A percentile compares a stretch with the other conserved stretches of the same genome.
Conservation (phyloP, 257 asterid genomes). For the Leptodermis oblonga region DNA sequence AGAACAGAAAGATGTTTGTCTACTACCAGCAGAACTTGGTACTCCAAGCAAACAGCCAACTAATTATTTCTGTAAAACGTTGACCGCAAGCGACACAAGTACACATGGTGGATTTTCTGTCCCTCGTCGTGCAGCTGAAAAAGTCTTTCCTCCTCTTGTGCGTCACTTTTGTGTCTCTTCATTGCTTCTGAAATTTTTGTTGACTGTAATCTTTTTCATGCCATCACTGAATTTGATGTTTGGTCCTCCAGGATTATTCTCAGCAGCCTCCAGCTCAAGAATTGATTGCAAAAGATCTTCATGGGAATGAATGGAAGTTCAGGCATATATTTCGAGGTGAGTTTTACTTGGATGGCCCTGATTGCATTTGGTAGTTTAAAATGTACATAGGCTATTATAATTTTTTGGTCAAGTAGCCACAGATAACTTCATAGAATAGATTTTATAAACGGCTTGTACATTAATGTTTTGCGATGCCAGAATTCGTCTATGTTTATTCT, state of each 20-base stretch:
- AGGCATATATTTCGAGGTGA: slow-evolving; percentile 90
- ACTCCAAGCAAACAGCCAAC: slow-evolving; percentile 90
- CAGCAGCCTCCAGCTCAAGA: slow-evolving; percentile 92
- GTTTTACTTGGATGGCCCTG: slow-evolving; percentile 14
- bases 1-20: slow-evolving; percentile 92
- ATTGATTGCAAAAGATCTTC: slow-evolving; percentile 92
- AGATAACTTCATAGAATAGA: background rate
- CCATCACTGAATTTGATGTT: slow-evolving; percentile 3
- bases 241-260: slow-evolving; percentile 64
- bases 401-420: background rate
- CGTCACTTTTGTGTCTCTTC: slow-evolving; percentile 18
- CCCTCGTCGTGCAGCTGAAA: slow-evolving; percentile 97
- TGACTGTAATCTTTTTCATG: slow-evolving; percentile 9
- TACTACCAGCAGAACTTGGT: slow-evolving; percentile 86
- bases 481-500: background rate
- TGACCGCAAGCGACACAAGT: slow-evolving; percentile 93
- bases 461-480: background rate
- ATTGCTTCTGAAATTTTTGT: background rate
- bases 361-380: background rate
- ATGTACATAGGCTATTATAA: background rate
- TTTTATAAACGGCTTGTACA: background rate
- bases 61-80: slow-evolving; percentile 83
- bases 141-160: slow-evolving; percentile 97
- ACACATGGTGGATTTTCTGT: slow-evolving; percentile 99
- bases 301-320: slow-evolving; percentile 96